phyloP scores from a whole-genome alignment of 495 filamentous ascomycete species.

The Aspergillus steynii region DNA sequence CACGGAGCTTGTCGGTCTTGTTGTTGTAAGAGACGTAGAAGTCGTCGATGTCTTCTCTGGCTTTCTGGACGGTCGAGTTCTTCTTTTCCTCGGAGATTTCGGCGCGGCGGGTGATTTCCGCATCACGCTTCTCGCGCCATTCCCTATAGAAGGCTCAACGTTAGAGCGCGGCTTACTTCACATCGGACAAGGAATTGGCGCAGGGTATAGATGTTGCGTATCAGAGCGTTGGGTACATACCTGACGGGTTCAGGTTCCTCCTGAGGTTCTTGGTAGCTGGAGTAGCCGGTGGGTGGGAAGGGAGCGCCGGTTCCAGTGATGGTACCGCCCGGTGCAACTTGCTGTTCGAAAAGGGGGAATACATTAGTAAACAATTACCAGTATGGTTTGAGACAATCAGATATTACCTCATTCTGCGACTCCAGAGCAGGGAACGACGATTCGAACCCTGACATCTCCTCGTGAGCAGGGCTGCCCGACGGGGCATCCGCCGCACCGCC shows the following conservation, averaged over 20 bases:
- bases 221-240: constrained; percentile 33
- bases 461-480: constrained; percentile 36
- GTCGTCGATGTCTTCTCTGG: constrained; percentile 88
- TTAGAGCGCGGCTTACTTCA: not conserved
- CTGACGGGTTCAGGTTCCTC: constrained; percentile 86
- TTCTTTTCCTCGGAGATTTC: constrained; percentile 77
- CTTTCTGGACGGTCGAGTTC: constrained; percentile 76
- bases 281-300: constrained; percentile 59
- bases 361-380: constrained; percentile 23
- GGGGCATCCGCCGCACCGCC: constrained; percentile 56
- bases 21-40: constrained; percentile 99
- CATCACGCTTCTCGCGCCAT: constrained; percentile 90
- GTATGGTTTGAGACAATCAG: not conserved
- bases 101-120: constrained; percentile 71
- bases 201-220: not conserved
- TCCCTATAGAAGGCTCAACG: constrained; percentile 43
- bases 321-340: constrained; percentile 80
- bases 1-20: constrained; percentile 88
- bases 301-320: constrained; percentile 83
- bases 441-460: constrained; percentile 74
- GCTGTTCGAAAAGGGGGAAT: constrained; percentile 45
- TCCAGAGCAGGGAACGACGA: constrained; percentile 84
- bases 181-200: not conserved
- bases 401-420: constrained; percentile 73
- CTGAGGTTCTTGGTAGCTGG: constrained; percentile 54